phyloP scores from a whole-genome alignment of 2,329 filamentous ascomycete genomes.

The Sarocladium kiliense region DNA sequence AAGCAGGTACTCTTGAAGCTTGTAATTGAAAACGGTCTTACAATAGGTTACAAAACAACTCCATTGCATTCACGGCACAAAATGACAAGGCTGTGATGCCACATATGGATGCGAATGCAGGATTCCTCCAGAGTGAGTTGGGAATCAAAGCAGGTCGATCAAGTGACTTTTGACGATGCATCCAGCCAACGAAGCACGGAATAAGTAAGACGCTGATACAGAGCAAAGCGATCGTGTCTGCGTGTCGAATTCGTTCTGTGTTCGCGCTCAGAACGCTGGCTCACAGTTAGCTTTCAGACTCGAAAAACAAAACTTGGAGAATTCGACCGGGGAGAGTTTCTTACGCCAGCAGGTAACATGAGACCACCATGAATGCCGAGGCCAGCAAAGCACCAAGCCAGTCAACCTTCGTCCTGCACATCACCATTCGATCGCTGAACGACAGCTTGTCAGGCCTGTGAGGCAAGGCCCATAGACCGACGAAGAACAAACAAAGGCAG shows the following conservation, averaged over 20 bases:
- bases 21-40: no score
- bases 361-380: constrained; percentile 11
- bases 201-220: constrained; percentile 35
- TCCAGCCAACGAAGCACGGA: constrained; percentile 49
- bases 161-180: constrained; percentile 38
- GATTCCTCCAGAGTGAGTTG: constrained; percentile 55
- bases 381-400: constrained; percentile 13
- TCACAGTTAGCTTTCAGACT: no score
- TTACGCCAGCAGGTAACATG: constrained; percentile 13
- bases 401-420: constrained; percentile 8
- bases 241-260: constrained; percentile 32
- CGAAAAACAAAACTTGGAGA: no score
- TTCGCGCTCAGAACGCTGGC: constrained; percentile 31
- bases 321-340: no score
- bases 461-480: constrained; percentile 31
- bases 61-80: constrained; percentile 39
- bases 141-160: constrained; percentile 53
- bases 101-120: constrained; percentile 50
- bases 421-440: constrained; percentile 10
- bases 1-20: not conserved
- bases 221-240: constrained; percentile 40
- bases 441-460: constrained; percentile 15
- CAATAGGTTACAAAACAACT: constrained; percentile 45
- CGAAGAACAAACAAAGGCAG: constrained; percentile 26
- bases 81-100: constrained; percentile 40